Percentiles rank a stretch among this genome's conserved stretches.
Conservation (phyloP, 169 alveolate species). For the Blepharisma undulans region DNA sequence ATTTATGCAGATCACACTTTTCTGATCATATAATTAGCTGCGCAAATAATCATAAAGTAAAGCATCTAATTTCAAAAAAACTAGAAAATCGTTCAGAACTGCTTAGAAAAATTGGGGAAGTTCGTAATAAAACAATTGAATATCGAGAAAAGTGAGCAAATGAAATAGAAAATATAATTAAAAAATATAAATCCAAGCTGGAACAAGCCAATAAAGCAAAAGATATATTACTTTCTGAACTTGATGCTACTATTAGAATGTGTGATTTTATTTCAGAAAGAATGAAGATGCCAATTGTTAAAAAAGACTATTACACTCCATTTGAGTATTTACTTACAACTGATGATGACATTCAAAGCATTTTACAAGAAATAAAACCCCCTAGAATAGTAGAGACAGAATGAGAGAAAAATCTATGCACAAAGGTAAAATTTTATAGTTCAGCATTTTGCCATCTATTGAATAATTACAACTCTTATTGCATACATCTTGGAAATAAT, state of each 20-base stretch:
- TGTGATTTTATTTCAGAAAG: neutral
- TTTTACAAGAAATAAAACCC: neutral
- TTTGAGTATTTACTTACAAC: neutral
- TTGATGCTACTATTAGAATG: neutral
- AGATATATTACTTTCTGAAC: neutral
- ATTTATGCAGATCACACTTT: no score
- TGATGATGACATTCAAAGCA: neutral
- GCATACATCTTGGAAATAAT: neutral
- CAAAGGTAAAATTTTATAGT: neutral
- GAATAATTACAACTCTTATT: neutral
- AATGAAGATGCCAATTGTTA: neutral
- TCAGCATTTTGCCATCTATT: neutral
- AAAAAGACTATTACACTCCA: neutral
- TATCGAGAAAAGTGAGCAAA: neutral
- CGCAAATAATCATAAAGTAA: no score
- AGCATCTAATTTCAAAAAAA: no score
- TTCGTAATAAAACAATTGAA: neutral
- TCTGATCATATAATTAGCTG: no score
- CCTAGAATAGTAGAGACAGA: neutral
- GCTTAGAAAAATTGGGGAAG: neutral
- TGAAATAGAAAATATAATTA: neutral
- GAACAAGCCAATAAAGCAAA: neutral
- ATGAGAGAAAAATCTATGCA: neutral
- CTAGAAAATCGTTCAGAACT: no score
- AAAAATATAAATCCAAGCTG: neutral